Conservation (phyloP, 306 rosid species). For the Lithocarpus polystachyus region DNA sequence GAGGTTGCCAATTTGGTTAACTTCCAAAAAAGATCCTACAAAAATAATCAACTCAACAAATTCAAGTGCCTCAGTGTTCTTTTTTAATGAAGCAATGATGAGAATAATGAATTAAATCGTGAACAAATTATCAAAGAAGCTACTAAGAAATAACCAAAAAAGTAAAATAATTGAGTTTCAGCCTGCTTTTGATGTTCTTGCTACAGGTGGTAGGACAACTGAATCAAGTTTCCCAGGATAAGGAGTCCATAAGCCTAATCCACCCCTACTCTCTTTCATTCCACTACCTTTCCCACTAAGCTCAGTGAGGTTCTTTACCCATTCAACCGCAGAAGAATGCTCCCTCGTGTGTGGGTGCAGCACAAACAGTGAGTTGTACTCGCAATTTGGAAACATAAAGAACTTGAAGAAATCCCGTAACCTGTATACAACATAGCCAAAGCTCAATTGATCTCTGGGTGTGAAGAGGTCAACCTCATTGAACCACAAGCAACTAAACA, state of each 20-base stretch:
- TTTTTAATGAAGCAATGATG: background rate
- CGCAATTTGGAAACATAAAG: conserved; percentile 94
- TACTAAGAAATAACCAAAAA: background rate
- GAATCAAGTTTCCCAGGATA: conserved; percentile 73
- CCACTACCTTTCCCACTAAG: conserved; percentile 46
- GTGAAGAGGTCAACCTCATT: conserved; percentile 96
- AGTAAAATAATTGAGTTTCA: conserved; percentile 36
- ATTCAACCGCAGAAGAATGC: conserved; percentile 96
- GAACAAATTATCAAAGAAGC: background rate
- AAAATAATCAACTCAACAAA: background rate
- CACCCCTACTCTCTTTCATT: conserved; percentile 82
- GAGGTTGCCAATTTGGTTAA: background rate
- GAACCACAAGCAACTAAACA: conserved; percentile 99
- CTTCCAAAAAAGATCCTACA: background rate
- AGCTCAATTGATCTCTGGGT: conserved; percentile 97
- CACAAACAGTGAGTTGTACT: conserved; percentile 88
- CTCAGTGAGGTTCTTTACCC: conserved; percentile 81
- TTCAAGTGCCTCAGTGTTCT: background rate
- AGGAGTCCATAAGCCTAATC: conserved; percentile 88
- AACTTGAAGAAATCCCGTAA: conserved; percentile 57
- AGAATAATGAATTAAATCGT: conserved; percentile 3
- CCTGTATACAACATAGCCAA: conserved; percentile 89
- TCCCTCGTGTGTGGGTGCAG: conserved; percentile 97
- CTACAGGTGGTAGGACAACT: conserved; percentile 66
- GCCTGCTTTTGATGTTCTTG: conserved; percentile 91